Base-by-base conservation (phyloP, 169 alveolate species). In the Besnoitia besnoiti region DNA sequence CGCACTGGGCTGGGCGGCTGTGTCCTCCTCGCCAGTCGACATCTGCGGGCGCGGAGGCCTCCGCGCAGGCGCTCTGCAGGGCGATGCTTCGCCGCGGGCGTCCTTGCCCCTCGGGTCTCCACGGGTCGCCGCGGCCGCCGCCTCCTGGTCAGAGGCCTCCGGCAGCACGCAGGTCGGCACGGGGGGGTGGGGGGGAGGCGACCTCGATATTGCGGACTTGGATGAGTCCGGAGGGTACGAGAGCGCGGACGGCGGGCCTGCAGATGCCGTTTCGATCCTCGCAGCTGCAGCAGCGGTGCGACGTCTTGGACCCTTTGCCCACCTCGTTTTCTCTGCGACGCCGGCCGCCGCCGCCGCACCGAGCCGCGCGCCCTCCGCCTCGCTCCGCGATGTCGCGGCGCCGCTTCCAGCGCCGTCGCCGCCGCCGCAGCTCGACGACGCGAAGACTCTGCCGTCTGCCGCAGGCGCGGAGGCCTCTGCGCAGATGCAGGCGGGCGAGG, bases 201-300 rank as follows among this genome's bases (percentile, higher is more conserved):
- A 55, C 5, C 33, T 8, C 5, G 67, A 55, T 55, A 55, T 55
- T n/a, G 67, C 12, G 67, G 67, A 55, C 3, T n/a, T 55, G 7
- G 67, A 55, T n/a, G 67, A 55, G 67, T 5, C 67, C 67, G 67
- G 67, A 55, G 27, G 67, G 67, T 16, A 1, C 67, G n/a, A 19
- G 67, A 55, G 67, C 7, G 33, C 67, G n/a, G 33, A 10, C n/a
- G 82, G 82, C 24, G 82, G 44, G 24, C 82, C 82, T 73, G 46
- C 82, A 10, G 82, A 10, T 19, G 82, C 82, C 1, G 82, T n/a
- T 19, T 27, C 82, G 44, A 73, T 73, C n/a, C 82, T 10, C 0
- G 82, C 82, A n/a, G 82, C 82, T 2, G 82, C 82, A 1, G 82
- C 82, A 1, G 82, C 82, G 3, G 47, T 73, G 8, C 82, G 82